Base-by-base conservation (phyloP, 2,329 filamentous ascomycete genomes). In the Metarhizium anisopliae region DNA sequence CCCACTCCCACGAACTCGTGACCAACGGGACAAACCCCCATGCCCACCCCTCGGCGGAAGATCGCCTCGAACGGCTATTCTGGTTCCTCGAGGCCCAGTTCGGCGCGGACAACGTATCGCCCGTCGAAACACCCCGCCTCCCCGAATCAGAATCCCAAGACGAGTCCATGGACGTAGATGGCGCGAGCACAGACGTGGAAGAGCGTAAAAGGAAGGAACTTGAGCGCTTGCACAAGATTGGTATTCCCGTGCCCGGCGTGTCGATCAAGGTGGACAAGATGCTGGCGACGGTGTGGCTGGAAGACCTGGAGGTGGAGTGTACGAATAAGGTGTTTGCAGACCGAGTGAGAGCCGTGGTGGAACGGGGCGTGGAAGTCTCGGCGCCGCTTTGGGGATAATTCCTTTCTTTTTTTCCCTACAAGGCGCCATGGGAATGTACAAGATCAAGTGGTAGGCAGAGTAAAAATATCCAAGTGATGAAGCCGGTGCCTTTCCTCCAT, bases 41-140 rank as follows among this genome's bases (percentile, higher is more conserved):
- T 70, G 81, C 86, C 13, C 81, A 87, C 49, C 72, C 90, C 47
- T 81, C 81, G 10, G 79, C 91, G 0, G 78, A 86, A 49, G 90
- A 95, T 63, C 87, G 90, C 45, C 84, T 97, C 45, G 83, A 87
- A 59, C 86, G 93, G 38, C 83, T 99, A 20, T 87, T 95, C 73
- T 89, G 96, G 84, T 96, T 99, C 76, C 85, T 99, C 14, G 94
- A 99, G 76, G 89, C 92, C 2, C 94, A 99, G 70, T 99, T 99
- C 67, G 94, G 94, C 59, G 78, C 83, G 36, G 86, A 94, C 60
- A 86, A 90, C 58, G 85, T 97, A 56, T 78, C 81, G 0, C 91
- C 93, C 4, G 88, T 97, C 61, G 80, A 85, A 43, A 75, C 72
- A 66, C 74, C 90, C 58, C 54, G 52, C 13, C 49, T 57, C 32